Evolutionary conservation across 106 monocot genomes (phyloP).

Genomic region (Dendrobium nobile): DNA sequence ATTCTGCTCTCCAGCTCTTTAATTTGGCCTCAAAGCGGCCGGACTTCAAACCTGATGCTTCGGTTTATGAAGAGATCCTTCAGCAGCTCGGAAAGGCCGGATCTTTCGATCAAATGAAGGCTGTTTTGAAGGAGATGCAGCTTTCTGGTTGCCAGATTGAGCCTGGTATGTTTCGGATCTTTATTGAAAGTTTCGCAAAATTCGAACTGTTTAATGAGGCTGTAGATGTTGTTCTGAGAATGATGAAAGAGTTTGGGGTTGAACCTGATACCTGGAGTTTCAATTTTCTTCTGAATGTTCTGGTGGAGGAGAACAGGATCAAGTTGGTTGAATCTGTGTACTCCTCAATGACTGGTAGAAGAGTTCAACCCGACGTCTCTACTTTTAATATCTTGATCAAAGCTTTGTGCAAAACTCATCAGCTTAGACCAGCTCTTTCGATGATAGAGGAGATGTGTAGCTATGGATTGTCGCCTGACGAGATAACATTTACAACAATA

Average conservation of each 20-base stretch:
- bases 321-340: slow-evolving; percentile 78
- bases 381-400: slow-evolving; percentile 92
- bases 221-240: slow-evolving; percentile 36
- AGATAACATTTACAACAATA: slow-evolving; percentile 82
- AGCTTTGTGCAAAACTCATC: slow-evolving; percentile 75
- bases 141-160: slow-evolving; percentile 37
- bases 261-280: slow-evolving; percentile 36
- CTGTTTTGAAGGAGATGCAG: slow-evolving; percentile 44
- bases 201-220: slow-evolving; percentile 54
- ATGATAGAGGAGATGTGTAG: slow-evolving; percentile 83
- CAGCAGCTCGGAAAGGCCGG: slow-evolving; percentile 59
- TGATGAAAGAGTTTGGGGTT: slow-evolving; percentile 56
- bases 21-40: slow-evolving; percentile 33
- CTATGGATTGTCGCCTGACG: slow-evolving; percentile 53
- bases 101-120: slow-evolving; percentile 49
- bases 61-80: slow-evolving; percentile 56
- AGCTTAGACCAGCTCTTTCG: slow-evolving; percentile 48
- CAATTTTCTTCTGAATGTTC: slow-evolving; percentile 67
- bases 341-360: slow-evolving; percentile 45
- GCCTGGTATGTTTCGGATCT: slow-evolving; percentile 38
- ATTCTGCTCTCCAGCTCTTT: slow-evolving; percentile 39
- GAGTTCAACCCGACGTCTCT: slow-evolving; percentile 55
- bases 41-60: slow-evolving; percentile 26
- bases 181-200: slow-evolving; percentile 44
- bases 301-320: slow-evolving; percentile 63